These are phyloP conservation scores for Apiotrichum gracile DNA, from an alignment of 1,284 basidiomycete genomes.

Conservation along the genomic window DNA sequence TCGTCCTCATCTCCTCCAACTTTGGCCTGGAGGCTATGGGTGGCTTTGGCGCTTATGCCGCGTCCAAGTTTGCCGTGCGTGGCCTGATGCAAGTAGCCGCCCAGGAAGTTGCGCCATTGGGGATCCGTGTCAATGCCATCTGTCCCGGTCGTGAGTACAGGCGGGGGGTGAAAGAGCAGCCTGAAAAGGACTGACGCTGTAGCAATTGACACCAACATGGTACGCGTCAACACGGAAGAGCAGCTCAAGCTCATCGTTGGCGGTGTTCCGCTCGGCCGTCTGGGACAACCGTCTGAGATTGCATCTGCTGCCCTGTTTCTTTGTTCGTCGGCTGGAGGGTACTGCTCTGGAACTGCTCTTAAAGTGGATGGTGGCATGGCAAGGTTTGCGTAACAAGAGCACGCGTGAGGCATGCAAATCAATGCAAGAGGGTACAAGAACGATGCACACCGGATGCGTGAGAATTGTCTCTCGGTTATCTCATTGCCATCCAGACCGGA, in stretches of 20 bases:
- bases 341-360: conserved; percentile 20
- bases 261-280: conserved; percentile 12
- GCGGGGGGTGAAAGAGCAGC: background rate
- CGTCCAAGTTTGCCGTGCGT: conserved; percentile 30
- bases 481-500: too few relatives aligned
- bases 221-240: conserved; percentile 9
- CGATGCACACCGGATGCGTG: too few relatives aligned
- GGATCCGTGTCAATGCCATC: conserved; percentile 30
- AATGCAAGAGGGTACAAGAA: too few relatives aligned
- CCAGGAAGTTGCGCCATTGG: conserved; percentile 22
- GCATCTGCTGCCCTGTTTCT: conserved; percentile 24
- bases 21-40: conserved; percentile 23
- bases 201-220: conserved; percentile 20
- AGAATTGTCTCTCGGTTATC: too few relatives aligned
- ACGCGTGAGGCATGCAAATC: too few relatives aligned
- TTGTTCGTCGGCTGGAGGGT: conserved; percentile 17
- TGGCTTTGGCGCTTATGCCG: conserved; percentile 18
- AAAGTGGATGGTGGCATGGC: conserved; percentile 27
- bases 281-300: conserved; percentile 27
- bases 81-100: conserved; percentile 24
- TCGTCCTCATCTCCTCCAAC: conserved; percentile 25
- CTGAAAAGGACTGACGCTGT: background rate
- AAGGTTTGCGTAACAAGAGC: background rate
- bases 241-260: conserved; percentile 6
- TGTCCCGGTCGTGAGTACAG: conserved; percentile 15